These are phyloP conservation scores for Barnettozyma hawaiiensis DNA, from an alignment of 1,139 yeast genomes.

Conservation along the genomic window DNA sequence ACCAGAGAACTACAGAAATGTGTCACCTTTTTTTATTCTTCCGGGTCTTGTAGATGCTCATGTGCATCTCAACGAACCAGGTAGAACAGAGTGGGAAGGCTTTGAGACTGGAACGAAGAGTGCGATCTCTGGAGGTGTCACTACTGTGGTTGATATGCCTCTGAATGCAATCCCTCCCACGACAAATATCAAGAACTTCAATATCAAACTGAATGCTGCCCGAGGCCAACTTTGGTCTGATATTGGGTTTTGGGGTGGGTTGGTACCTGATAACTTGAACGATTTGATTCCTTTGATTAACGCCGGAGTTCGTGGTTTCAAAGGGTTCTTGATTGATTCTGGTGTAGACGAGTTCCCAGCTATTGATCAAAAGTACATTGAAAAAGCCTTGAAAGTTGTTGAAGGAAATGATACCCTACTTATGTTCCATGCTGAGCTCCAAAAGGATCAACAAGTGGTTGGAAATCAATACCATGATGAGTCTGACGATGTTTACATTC, in stretches of 20 bases:
- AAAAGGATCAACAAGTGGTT: slow-evolving; percentile 27
- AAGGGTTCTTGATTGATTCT: slow-evolving; percentile 83
- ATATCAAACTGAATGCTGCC: slow-evolving; percentile 72
- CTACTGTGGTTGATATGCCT: slow-evolving; percentile 95
- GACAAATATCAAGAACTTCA: slow-evolving; percentile 71
- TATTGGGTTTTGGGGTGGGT: slow-evolving; percentile 95
- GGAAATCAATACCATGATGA: slow-evolving; percentile 7
- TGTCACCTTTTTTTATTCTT: slow-evolving; percentile 61
- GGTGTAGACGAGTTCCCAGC: slow-evolving; percentile 95
- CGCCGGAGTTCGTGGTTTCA: slow-evolving; percentile 89
- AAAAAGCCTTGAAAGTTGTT: slow-evolving; percentile 57
- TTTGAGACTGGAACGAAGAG: slow-evolving; percentile 89
- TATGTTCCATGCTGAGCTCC: slow-evolving; percentile 94
- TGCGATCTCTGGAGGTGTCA: slow-evolving; percentile 93
- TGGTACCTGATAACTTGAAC: slow-evolving; percentile 68
- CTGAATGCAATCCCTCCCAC: slow-evolving; percentile 94
- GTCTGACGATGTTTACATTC: slow-evolving; percentile 9
- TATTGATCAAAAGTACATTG: slow-evolving; percentile 56
- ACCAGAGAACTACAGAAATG: slow-evolving; percentile 42
- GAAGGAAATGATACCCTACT: slow-evolving; percentile 60
- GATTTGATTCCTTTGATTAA: slow-evolving; percentile 68
- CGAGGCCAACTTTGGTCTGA: slow-evolving; percentile 84
- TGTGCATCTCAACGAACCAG: slow-evolving; percentile 92
- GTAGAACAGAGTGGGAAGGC: slow-evolving; percentile 95
- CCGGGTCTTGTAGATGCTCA: slow-evolving; percentile 94